Evolutionary conservation across 1,284 basidiomycete species (phyloP).

Genomic region (Trichosporon sp.): DNA sequence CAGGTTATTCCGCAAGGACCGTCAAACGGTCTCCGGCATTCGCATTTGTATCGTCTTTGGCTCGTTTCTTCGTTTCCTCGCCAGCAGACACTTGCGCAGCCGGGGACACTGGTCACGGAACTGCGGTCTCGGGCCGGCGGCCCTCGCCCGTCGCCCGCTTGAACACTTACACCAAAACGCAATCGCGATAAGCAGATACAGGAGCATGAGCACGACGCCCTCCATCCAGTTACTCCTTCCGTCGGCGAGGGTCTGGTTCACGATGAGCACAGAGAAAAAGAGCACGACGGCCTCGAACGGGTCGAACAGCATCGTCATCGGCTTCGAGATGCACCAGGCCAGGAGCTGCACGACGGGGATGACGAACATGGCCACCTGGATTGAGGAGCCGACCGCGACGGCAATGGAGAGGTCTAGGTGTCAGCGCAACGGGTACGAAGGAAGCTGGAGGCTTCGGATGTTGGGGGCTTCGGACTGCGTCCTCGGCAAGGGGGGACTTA

Average conservation of each 20-base stretch:
- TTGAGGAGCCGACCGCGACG: conserved; percentile 85
- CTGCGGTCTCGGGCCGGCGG: too few relatives aligned
- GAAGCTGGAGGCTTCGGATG: too few relatives aligned
- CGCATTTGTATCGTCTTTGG: not conserved
- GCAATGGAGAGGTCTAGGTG: conserved; percentile 62
- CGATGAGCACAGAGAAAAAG: conserved; percentile 71
- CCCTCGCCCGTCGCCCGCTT: not conserved
- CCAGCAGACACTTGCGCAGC: too few relatives aligned
- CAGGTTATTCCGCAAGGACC: not conserved
- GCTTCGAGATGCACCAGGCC: conserved; percentile 59
- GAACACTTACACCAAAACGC: conserved; percentile 47
- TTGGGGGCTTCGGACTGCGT: too few relatives aligned
- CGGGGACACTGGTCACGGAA: too few relatives aligned
- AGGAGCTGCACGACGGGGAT: conserved; percentile 69
- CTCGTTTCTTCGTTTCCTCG: not conserved
- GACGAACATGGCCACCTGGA: conserved; percentile 83
- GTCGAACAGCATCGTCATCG: conserved; percentile 58
- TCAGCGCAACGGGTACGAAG: not conserved
- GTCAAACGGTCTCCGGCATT: not conserved
- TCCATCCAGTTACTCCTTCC: conserved; percentile 59
- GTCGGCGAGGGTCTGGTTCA: conserved; percentile 78
- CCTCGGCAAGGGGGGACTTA: not conserved
- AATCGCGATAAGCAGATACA: conserved; percentile 57
- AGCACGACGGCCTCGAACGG: conserved; percentile 58
- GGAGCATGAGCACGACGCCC: conserved; percentile 62